These are phyloP conservation scores for Fraxinus floribunda DNA, from an alignment of 305 asterid species.

Conservation along the genomic window DNA sequence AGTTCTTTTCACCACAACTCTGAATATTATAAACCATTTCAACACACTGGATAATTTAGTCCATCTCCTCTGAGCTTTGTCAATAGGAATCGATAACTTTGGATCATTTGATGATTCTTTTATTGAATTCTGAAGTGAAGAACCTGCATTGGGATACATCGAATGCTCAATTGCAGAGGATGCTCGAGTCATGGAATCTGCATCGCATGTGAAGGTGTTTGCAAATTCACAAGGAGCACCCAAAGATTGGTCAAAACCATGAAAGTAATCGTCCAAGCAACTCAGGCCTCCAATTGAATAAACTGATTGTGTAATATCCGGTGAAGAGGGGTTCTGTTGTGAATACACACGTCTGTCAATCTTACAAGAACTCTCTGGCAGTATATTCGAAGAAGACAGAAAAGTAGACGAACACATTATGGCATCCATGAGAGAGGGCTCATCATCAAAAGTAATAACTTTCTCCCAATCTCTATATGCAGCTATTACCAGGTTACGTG, in stretches of 20 bases:
- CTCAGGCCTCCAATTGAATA: slow-evolving; percentile 44
- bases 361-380: slow-evolving; percentile 37
- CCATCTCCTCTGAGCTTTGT: slow-evolving; percentile 63
- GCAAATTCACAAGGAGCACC: slow-evolving; percentile 34
- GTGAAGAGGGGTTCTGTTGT: slow-evolving; percentile 37
- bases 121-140: slow-evolving; percentile 32
- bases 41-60: slow-evolving; percentile 52
- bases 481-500: slow-evolving; percentile 48
- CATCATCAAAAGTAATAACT: slow-evolving; percentile 54
- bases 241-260: slow-evolving; percentile 41
- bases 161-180: slow-evolving; percentile 45
- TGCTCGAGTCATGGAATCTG: slow-evolving; percentile 42
- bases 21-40: slow-evolving; percentile 64
- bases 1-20: slow-evolving; percentile 44
- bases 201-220: slow-evolving; percentile 39
- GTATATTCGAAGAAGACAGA: slow-evolving; percentile 44
- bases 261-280: slow-evolving; percentile 52
- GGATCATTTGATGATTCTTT: slow-evolving; percentile 47
- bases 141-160: slow-evolving; percentile 37
- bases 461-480: slow-evolving; percentile 57
- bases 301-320: slow-evolving; percentile 49
- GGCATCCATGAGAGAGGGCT: slow-evolving; percentile 35
- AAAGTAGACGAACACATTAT: slow-evolving; percentile 27
- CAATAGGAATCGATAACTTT: slow-evolving; percentile 27
- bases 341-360: slow-evolving; percentile 31